Percentiles rank a stretch among this genome's conserved stretches.
Evolutionary conservation across 306 rosid species (phyloP).

Genomic region (Vigna mungo): DNA sequence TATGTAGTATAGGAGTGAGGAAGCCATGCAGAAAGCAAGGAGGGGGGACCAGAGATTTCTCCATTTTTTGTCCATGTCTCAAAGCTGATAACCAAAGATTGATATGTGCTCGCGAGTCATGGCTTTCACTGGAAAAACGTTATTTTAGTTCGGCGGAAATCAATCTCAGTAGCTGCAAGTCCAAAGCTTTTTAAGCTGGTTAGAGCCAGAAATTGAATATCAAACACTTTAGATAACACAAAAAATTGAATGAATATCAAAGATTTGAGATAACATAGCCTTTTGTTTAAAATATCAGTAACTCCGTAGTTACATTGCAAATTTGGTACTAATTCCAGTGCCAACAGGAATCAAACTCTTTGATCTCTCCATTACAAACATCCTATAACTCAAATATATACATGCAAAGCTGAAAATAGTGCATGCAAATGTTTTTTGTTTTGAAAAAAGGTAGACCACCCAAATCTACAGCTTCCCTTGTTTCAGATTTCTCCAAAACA

Average conservation of each 20-base stretch:
- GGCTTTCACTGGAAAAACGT: too few relatives aligned
- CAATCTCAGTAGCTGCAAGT: too few relatives aligned
- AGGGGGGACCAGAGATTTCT: background rate
- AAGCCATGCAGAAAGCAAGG: constrained; percentile 5
- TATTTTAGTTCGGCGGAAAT: too few relatives aligned
- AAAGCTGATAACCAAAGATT: too few relatives aligned
- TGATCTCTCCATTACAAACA: background rate
- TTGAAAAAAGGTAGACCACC: background rate
- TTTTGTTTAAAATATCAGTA: background rate
- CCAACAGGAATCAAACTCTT: background rate
- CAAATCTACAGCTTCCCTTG: background rate
- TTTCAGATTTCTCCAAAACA: background rate
- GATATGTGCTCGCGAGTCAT: too few relatives aligned
- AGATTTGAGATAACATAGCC: background rate
- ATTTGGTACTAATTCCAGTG: background rate
- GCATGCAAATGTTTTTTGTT: background rate
- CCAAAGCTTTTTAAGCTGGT: background rate
- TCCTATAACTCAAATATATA: background rate
- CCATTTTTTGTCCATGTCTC: too few relatives aligned
- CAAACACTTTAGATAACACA: background rate
- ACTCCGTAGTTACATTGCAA: background rate
- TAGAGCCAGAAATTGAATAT: constrained; percentile 7
- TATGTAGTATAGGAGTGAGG: background rate
- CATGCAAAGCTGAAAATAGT: background rate
- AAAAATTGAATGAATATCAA: background rate